A percentile compares a stretch with the other conserved stretches of the same genome.
Evolutionary conservation across 257 asterid genomes (phyloP).

Genomic region (Eucommia ulmoides): DNA sequence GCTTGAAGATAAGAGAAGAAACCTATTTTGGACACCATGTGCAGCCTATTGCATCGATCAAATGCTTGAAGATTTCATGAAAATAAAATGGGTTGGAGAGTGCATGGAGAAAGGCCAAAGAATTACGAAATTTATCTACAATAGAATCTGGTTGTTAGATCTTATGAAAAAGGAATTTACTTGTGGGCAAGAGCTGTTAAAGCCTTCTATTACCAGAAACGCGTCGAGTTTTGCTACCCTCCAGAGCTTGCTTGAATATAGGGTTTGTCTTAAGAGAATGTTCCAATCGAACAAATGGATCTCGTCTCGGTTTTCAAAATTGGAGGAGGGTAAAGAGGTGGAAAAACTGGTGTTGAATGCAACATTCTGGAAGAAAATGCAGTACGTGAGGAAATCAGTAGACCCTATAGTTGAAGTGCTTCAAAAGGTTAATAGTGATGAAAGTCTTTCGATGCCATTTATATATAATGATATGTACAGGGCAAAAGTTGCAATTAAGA

Average conservation of each 20-base stretch:
- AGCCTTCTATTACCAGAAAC: slow-evolving; percentile 46
- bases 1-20: slow-evolving; percentile 79
- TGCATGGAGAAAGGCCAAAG: slow-evolving; percentile 75
- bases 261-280: slow-evolving; percentile 67
- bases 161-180: slow-evolving; percentile 81
- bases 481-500: slow-evolving; percentile 61
- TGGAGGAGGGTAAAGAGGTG: slow-evolving; percentile 80
- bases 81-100: slow-evolving; percentile 56
- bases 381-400: slow-evolving; percentile 57
- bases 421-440: slow-evolving; percentile 52
- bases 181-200: slow-evolving; percentile 64
- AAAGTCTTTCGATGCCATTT: slow-evolving; percentile 68
- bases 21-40: slow-evolving; percentile 83
- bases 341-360: slow-evolving; percentile 60
- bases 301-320: slow-evolving; percentile 56
- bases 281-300: slow-evolving; percentile 75
- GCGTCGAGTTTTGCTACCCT: slow-evolving; percentile 64
- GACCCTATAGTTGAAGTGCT: slow-evolving; percentile 75
- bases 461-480: slow-evolving; percentile 58
- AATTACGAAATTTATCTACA: slow-evolving; percentile 69
- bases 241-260: slow-evolving; percentile 67
- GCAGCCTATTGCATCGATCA: slow-evolving; percentile 65
- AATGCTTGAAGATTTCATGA: slow-evolving; percentile 57
- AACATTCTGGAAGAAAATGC: slow-evolving; percentile 75
- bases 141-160: slow-evolving; percentile 53